Evolutionary conservation across 495 filamentous ascomycete species (phyloP), one percentile per base, ranked within the genome.

Genomic region (Penicillium cosmopolitanum): DNA sequence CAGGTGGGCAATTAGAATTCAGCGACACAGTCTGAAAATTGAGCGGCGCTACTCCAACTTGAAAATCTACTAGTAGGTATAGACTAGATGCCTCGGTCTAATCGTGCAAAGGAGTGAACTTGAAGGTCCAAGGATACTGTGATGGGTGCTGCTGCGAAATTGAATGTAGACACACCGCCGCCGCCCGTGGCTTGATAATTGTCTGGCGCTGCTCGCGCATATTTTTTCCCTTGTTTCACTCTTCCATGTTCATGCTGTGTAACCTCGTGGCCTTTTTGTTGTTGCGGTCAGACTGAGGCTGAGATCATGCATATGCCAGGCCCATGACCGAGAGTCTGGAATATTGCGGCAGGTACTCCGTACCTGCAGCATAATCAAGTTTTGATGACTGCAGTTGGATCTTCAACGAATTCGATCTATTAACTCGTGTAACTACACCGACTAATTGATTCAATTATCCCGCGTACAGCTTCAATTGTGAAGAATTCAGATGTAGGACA

Each of bases 281-380:
- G 2, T 43, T n/a, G 58, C 55, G 28, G 57, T 36, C 40, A 55
- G 53, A 50, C 43, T 60, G 66, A 68, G 63, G 60, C 60, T 66
- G 55, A 62, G 38, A 51, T 50, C 28, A n/a, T 50, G 61, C 61
- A 50, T 58, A 58, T 63, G 42, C 55, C 46, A 42, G 40, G 18
- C 31, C 43, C 55, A 43, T 33, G 35, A 57, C 51, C 42, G 31
- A 34, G 38, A 25, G 34, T 34, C 21, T 44, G 10, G 35, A n/a
- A 38, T n/a, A 38, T 4, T 38, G 25, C 10, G 15, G 15, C 16
- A 18, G 31, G 63, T 68, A 69, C 67, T n/a, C n/a, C n/a, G n/a
- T n/a, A n/a, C n/a, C 67, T 69, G 67, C 67, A 54, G 65, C 52
- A 38, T n/a, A 50, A 53, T 46, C 50, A 40, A 52, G 42, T 18